phyloP scores from a whole-genome alignment of 2,329 filamentous ascomycete genomes.

The Teratosphaeria pseudoeucalypti region DNA sequence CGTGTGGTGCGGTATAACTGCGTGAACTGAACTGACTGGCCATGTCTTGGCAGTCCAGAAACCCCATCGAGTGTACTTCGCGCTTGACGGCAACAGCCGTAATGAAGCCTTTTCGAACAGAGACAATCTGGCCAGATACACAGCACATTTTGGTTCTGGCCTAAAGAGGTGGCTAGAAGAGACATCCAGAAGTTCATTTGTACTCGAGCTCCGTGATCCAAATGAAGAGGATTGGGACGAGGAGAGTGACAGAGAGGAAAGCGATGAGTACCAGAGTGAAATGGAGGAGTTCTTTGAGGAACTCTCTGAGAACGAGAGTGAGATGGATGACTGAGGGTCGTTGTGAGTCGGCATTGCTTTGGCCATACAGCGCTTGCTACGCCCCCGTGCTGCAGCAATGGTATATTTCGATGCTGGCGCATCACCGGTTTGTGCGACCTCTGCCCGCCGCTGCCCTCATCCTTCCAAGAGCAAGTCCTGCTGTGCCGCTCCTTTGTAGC shows the following conservation, averaged over 20 bases:
- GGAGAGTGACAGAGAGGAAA: not conserved
- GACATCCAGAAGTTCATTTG: not conserved
- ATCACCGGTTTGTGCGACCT: too few species aligned
- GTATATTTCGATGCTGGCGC: too few species aligned
- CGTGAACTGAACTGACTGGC: not conserved
- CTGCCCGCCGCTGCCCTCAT: too few species aligned
- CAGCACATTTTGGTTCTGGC: not conserved
- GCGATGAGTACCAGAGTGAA: not conserved
- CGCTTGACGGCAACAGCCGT: not conserved
- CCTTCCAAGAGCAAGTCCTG: too few species aligned
- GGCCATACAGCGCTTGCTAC: not conserved
- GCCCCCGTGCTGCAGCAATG: too few species aligned
- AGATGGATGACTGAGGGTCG: not conserved
- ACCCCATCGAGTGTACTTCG: not conserved
- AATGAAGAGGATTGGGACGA: not conserved
- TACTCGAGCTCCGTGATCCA: not conserved
- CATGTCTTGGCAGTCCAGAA: not conserved
- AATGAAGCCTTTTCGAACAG: not conserved
- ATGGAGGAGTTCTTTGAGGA: not conserved
- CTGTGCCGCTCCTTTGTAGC: too few species aligned
- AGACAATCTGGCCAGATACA: not conserved
- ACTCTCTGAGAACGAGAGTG: not conserved
- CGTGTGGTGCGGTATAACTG: too few species aligned
- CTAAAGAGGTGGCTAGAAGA: constrained; percentile 2
- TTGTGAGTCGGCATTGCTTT: not conserved